Evolutionary conservation across 2,329 filamentous ascomycete genomes (phyloP), one percentile per base, ranked within the genome.

Genomic region (Ciborinia camelliae): DNA sequence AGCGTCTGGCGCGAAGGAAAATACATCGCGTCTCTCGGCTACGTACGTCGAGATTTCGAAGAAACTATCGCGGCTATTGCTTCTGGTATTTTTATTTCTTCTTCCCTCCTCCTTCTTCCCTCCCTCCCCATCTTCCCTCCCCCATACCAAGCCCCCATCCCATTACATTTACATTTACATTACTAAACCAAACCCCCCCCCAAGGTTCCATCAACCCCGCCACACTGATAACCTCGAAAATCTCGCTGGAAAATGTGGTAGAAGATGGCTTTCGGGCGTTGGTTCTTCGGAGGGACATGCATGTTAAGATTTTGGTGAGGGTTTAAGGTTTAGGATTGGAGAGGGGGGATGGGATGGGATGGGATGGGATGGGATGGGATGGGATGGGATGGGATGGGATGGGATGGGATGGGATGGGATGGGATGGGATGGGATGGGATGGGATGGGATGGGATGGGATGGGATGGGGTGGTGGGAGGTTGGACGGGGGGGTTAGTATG

Each of bases 1-100:
- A 57, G 53, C 14, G 79, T 85, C 6, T 81, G 82, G 61, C 78
- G 78, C 8, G 84, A 86, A 72, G 80, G 82, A 39, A 79, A 76
- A 43, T 84, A 83, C 69, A 76, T 79, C 9, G 81, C 81, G 0
- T 66, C 62, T 59, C 23, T 71, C 14, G 68, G 67, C 12, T 71
- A 73, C 48, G 58, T 68, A 15, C 67, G 67, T 41, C 62, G 69
- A 8, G 85, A 88, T 66, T 87, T 87, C 63, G 75, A 80, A 41
- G 81, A 81, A 41, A 43, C 23, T 3, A 57, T 57, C 23, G 5
- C 15, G 10, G 53, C 53, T 26, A 57, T 57, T 15, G 37, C 53
- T 39, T 43, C 53, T 18, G 53, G 37, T 57, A 57, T 28, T 43
- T 55, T 10, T 57, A 57, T 28, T 43, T 55, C n/a, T 18, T n/a